Percentiles rank a stretch among this genome's conserved stretches.
phyloP scores from a whole-genome alignment of 768 basidiomycete species.

The Suillus cothurnatus region DNA sequence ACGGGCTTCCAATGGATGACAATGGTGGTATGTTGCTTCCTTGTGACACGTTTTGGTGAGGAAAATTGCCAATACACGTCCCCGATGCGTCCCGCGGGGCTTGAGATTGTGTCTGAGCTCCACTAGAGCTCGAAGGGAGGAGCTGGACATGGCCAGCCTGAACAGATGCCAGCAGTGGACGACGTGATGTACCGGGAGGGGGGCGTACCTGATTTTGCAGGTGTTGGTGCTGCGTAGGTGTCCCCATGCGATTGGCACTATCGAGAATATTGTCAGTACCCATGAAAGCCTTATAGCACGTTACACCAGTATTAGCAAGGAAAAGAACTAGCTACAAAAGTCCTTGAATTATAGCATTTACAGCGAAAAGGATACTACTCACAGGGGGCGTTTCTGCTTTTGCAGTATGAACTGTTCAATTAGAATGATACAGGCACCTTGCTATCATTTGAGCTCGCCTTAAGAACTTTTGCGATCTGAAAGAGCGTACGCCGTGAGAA shows the following conservation, averaged over 20 bases:
- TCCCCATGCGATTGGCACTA: not conserved
- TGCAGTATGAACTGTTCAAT: not conserved
- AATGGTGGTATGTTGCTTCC: slow-evolving; percentile 10
- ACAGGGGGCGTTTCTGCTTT: not conserved
- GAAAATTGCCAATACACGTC: not conserved
- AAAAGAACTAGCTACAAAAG: not conserved
- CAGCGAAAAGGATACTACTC: not conserved
- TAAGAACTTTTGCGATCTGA: not conserved
- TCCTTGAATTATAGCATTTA: not conserved
- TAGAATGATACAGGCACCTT: not conserved
- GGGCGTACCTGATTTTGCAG: not conserved
- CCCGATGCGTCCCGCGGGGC: not conserved
- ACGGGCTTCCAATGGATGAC: slow-evolving; percentile 26
- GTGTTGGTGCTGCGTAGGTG: slow-evolving; percentile 6
- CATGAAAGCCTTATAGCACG: not conserved
- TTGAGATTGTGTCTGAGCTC: not conserved
- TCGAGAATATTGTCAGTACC: not conserved
- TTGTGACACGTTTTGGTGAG: slow-evolving; percentile 2
- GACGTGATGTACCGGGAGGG: slow-evolving; percentile 7
- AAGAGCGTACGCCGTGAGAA: not conserved
- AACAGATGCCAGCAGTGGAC: not conserved
- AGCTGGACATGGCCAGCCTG: slow-evolving; percentile 12
- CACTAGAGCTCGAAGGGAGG: not conserved
- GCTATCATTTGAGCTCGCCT: not conserved
- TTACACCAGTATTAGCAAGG: not conserved